phyloP scores from a whole-genome alignment of 805 yeast genomes.

The Schizosaccharomyces cryophilus region DNA sequence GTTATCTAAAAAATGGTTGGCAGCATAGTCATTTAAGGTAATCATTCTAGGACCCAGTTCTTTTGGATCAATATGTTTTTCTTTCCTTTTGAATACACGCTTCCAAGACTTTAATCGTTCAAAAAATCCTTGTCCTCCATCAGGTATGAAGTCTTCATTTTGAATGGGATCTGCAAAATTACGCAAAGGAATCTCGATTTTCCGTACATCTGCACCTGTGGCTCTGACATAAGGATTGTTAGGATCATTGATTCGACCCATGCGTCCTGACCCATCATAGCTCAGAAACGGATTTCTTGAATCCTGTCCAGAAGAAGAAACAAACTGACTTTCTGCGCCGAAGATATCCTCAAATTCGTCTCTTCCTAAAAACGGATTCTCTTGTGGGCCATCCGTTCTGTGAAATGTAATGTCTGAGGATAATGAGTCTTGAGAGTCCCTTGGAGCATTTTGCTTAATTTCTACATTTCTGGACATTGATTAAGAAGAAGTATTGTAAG shows the following conservation, averaged over 20 bases:
- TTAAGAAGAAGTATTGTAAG: not conserved
- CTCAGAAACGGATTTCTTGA: not conserved
- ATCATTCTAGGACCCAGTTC: slow-evolving; percentile 37
- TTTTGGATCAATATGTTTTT: slow-evolving; percentile 10
- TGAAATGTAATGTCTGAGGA: too few species aligned
- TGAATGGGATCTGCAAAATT: not conserved
- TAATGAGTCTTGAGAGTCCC: not conserved
- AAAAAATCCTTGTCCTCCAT: not conserved
- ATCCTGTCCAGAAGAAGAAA: not conserved
- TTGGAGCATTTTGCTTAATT: not conserved
- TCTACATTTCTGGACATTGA: not conserved
- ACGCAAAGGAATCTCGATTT: not conserved
- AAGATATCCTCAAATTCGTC: not conserved
- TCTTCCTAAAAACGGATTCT: not conserved
- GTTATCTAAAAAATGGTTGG: slow-evolving; percentile 51
- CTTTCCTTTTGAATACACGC: not conserved
- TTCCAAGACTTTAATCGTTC: not conserved
- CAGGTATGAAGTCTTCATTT: not conserved
- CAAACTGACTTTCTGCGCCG: not conserved
- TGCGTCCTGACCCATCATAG: not conserved
- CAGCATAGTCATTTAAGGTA: slow-evolving; percentile 33
- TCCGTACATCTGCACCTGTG: not conserved
- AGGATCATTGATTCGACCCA: not conserved
- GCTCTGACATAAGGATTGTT: not conserved
- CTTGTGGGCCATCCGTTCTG: too few species aligned